Base-by-base conservation (phyloP, 768 basidiomycete species). In the Tricholoma matsutake region DNA sequence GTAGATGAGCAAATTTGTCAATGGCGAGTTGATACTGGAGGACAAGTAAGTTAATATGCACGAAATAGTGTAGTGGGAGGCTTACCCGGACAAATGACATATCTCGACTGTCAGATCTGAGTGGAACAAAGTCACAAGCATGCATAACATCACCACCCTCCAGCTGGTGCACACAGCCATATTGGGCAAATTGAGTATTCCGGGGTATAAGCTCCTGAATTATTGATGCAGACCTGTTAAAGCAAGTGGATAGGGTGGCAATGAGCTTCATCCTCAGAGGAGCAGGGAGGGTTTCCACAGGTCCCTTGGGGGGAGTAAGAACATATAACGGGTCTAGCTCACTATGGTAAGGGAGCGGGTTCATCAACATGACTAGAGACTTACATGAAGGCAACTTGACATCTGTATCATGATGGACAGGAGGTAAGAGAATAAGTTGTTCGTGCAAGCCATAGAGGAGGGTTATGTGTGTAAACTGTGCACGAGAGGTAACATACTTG, bases 1-100 rank as follows among this genome's bases (percentile, higher is more conserved):
- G 61, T 11, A 59, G 39, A 9, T 53, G 58, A 1, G 70, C 67
- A 59, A 71, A 60, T 29, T 41, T 59, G 62, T 78, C 76, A 16
- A 76, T 63, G 31, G 68, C 58, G 10, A 71, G 43, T 41, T 75
- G 69, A 62, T 77, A 77, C 76, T 77, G n/a, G n/a, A 51, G 57
- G 39, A 20, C 29, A 41, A 51, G 20, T 31, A 53, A 58, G 39
- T 2, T 20, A 45, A 45, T 20, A 20, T 8, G 18, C 20, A 45
- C 6, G 3, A 45, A 11, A 45, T 20, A 45, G n/a, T 20, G 18
- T 10, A 45, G n/a, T 20, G 37, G 11, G 13, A 47, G 16, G 65
- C 73, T 13, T 66, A 78, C 76, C 41, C 69, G 57, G 16, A 78
- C 68, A 69, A 64, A 77, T 22, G 70, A 61, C 25, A 73, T 69